A percentile compares a stretch with the other conserved stretches of the same genome.
These are phyloP conservation scores for Zygotorulaspora danielsina DNA, from an alignment of 805 yeast genomes.

Conservation along the genomic window DNA sequence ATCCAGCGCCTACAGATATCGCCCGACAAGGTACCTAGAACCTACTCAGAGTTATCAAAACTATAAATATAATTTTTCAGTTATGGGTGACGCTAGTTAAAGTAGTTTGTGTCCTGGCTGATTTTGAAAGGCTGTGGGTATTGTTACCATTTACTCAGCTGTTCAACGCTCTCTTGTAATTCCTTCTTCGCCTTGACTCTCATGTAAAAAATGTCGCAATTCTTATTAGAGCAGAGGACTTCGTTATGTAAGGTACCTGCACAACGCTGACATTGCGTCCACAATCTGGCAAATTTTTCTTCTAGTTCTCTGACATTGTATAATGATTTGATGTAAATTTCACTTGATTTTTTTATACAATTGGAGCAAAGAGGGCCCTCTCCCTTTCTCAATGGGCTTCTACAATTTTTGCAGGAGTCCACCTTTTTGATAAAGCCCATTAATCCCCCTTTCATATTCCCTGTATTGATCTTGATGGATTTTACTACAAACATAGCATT, in stretches of 20 bases:
- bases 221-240: conserved; percentile 89
- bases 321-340: conserved; percentile 74
- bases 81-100: too few species aligned
- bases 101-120: too few species aligned
- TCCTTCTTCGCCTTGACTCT: conserved; percentile 53
- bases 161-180: conserved; percentile 38
- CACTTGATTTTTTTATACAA: conserved; percentile 70
- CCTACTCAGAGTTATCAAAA: conserved; percentile 38
- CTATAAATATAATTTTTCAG: conserved; percentile 4
- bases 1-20: conserved; percentile 31
- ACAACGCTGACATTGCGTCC: conserved; percentile 99
- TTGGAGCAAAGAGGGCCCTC: conserved; percentile 77
- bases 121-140: too few species aligned
- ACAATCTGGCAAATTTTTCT: conserved; percentile 74
- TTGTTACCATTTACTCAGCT: conserved; percentile 42
- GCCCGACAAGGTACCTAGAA: conserved; percentile 33
- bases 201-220: conserved; percentile 97
- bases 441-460: conserved; percentile 75
- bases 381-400: conserved; percentile 61
- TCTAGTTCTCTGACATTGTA: conserved; percentile 77
- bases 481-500: conserved; percentile 66
- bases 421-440: conserved; percentile 90
- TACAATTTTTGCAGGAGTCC: conserved; percentile 84
- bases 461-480: conserved; percentile 40
- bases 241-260: conserved; percentile 96